phyloP scores from a whole-genome alignment of 75 land plant genomes.

The Picea sitchensis region DNA sequence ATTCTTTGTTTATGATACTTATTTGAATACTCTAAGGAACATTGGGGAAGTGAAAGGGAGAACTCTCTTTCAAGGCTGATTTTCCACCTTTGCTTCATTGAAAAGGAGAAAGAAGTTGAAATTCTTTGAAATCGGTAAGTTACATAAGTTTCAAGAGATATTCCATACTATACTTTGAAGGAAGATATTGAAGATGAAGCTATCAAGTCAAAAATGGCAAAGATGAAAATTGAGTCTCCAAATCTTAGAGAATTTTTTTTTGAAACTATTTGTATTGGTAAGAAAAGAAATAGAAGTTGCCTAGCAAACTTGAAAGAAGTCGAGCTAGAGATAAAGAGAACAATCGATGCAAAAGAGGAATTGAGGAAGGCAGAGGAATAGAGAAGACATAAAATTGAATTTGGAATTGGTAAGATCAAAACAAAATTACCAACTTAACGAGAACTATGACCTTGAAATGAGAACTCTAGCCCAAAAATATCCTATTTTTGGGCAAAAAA shows the following conservation, averaged over 20 bases:
- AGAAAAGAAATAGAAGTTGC: conserved; percentile 54
- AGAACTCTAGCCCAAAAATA: no score
- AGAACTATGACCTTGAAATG: no score
- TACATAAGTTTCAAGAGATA: neutral
- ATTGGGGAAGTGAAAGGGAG: conserved; percentile 5
- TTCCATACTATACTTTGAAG: conserved; percentile 3
- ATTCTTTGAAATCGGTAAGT: conserved; percentile 2
- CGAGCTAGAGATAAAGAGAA: conserved; percentile 37
- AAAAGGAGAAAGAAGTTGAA: conserved; percentile 9
- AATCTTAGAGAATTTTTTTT: neutral
- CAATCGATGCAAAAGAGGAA: conserved; percentile 30
- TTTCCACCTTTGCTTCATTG: neutral
- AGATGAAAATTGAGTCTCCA: neutral
- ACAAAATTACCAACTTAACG: no score
- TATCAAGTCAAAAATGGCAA: neutral
- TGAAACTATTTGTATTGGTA: conserved; percentile 29
- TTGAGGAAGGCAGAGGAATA: conserved; percentile 14
- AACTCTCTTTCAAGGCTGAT: conserved; percentile 5
- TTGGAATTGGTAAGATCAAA: conserved; percentile 17
- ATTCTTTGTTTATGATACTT: neutral
- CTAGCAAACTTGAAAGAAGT: conserved; percentile 36
- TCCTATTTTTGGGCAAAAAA: no score
- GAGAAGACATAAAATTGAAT: conserved; percentile 15
- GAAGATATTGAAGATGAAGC: neutral
- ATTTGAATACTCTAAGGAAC: neutral